phyloP scores from a whole-genome alignment of 2,329 filamentous ascomycete genomes.

The Aureobasidium sp. region DNA sequence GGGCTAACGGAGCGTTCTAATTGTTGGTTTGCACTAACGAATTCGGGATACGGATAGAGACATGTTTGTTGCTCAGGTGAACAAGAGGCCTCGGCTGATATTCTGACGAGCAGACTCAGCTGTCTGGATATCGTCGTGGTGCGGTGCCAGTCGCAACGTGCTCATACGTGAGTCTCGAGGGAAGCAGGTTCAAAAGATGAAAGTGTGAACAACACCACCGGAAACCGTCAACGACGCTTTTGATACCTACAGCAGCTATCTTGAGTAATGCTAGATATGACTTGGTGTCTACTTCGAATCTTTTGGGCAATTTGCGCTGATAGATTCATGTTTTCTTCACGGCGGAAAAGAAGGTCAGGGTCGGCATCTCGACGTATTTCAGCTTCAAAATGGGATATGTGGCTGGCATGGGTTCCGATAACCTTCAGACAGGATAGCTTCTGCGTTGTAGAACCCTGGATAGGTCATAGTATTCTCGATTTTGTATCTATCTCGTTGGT shows the following conservation, averaged over 20 bases:
- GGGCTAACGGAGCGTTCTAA: neutral
- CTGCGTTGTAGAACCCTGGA: neutral
- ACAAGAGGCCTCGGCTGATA: too few species aligned
- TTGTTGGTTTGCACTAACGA: neutral
- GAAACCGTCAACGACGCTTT: neutral
- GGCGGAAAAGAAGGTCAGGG: neutral
- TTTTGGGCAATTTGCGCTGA: neutral
- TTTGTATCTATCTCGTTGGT: neutral
- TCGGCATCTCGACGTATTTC: neutral
- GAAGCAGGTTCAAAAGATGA: neutral
- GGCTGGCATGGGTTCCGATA: neutral
- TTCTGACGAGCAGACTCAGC: too few species aligned
- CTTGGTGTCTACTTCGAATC: too few species aligned
- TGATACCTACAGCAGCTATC: neutral
- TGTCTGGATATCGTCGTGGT: too few species aligned
- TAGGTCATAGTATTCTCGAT: neutral
- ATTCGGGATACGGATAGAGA: too few species aligned
- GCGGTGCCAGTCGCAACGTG: too few species aligned
- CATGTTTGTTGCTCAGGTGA: neutral
- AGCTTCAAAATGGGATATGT: neutral
- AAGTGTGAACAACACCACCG: neutral
- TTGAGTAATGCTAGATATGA: neutral
- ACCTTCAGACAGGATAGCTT: neutral
- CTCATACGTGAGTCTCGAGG: too few species aligned
- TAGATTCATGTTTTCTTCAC: neutral